These are phyloP conservation scores for Trifolium repens DNA, from an alignment of 306 rosid genomes.

Conservation along the genomic window DNA sequence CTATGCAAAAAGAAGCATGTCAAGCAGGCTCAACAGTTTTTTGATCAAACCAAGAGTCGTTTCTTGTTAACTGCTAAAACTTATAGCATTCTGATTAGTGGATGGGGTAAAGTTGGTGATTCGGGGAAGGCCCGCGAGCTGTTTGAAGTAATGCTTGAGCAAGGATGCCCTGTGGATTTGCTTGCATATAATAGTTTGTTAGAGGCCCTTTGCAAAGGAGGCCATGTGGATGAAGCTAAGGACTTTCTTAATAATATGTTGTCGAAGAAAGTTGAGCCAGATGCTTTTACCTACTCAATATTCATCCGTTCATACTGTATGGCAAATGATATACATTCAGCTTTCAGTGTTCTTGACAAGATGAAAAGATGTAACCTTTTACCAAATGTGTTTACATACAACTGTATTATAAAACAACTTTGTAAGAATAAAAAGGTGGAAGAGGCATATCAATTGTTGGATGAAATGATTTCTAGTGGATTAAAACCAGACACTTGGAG, in stretches of 20 bases:
- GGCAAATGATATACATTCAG: conserved; percentile 69
- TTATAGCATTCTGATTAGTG: conserved; percentile 76
- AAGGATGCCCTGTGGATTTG: conserved; percentile 66
- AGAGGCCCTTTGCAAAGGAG: conserved; percentile 78
- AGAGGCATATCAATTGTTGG: conserved; percentile 85
- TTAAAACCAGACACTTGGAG: conserved; percentile 77
- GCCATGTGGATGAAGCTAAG: conserved; percentile 65
- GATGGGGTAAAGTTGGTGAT: conserved; percentile 79
- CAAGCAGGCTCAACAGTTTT: conserved; percentile 71
- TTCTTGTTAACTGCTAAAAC: conserved; percentile 58
- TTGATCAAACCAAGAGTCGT: conserved; percentile 61
- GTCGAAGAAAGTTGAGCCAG: conserved; percentile 59
- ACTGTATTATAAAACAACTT: conserved; percentile 73
- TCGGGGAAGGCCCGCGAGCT: conserved; percentile 61
- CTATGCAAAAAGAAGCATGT: conserved; percentile 79
- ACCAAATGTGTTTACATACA: conserved; percentile 79
- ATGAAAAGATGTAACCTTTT: conserved; percentile 63
- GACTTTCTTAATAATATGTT: conserved; percentile 59
- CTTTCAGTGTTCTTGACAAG: conserved; percentile 70
- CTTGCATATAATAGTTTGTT: conserved; percentile 72
- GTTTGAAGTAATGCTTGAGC: conserved; percentile 74
- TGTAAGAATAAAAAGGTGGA: conserved; percentile 78
- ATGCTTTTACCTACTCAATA: conserved; percentile 74
- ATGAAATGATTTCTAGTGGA: conserved; percentile 79
- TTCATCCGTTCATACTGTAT: conserved; percentile 71